Evolutionary conservation across 2,329 filamentous ascomycete species (phyloP), one percentile per base, ranked within the genome.

Genomic region (Neofusicoccum cordaticola): DNA sequence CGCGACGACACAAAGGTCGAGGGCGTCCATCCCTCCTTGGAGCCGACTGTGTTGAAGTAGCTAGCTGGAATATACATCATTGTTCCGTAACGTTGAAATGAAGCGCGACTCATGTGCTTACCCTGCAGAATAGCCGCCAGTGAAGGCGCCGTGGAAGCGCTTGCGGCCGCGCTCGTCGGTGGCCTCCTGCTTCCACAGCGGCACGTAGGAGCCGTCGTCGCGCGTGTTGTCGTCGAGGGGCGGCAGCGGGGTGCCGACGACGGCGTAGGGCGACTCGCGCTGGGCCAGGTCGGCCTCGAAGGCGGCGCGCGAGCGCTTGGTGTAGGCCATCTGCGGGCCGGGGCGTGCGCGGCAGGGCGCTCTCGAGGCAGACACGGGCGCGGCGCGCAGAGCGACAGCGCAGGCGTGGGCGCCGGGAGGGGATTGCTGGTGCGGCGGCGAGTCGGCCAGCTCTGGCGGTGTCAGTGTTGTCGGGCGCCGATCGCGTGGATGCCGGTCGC

Each of bases 161-260:
- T 96, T 94, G 70, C 93, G 85, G 15, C 95, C 95, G 69, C 88
- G 88, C 74, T 97, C 95, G 78, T 99, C 95, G 66, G 90, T 91
- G 75, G 96, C 93, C 75, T 97, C 94, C 82, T 99, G 95, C 81
- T 98, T 97, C 93, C 95, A 98, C n/a, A 97, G 80, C 0, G 95
- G 95, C 15, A 97, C 86, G 74, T 93, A 98, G 45, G 91, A 92
- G 67, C 93, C 94, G 80, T 97, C 92, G 76, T 98, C 93, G 71
- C 92, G 89, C 42, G 86, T 83, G 19, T 92, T 86, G 56, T 89
- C 84, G 72, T 96, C 92, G 66, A 87, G 81, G 3, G 91, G 86
- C 0, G 93, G 93, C 15, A 99, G 84, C 8, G 93, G 89, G 2
- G 92, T 97, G 74, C 95, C 95, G 75, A 90, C 96, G 64, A 90